phyloP scores from a whole-genome alignment of 768 basidiomycete genomes.

The Tricholoma saponaceum region DNA sequence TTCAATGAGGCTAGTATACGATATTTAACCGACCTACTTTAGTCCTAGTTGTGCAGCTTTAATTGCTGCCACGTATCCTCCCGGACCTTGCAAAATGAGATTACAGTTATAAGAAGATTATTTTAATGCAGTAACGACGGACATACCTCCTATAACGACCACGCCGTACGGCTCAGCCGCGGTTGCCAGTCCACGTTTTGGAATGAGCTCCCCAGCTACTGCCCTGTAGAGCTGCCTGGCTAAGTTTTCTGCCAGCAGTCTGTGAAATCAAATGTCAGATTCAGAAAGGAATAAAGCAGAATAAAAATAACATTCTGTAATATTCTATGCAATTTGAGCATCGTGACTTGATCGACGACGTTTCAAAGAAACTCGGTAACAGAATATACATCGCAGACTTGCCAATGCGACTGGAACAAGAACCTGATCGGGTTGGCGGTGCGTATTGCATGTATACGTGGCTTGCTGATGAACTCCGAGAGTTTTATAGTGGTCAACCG shows the following conservation, averaged over 20 bases:
- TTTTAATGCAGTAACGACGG: neutral
- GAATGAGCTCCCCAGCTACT: constrained; percentile 28
- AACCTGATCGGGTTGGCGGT: too few species aligned
- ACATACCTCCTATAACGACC: constrained; percentile 88
- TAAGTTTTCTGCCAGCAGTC: constrained; percentile 38
- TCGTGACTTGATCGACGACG: constrained; percentile 13
- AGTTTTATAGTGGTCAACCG: too few species aligned
- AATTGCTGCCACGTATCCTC: constrained; percentile 97
- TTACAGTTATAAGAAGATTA: neutral
- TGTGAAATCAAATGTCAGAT: neutral
- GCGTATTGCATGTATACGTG: too few species aligned
- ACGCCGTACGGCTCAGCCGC: constrained; percentile 84
- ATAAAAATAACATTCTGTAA: constrained; percentile 15
- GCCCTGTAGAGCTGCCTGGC: constrained; percentile 33
- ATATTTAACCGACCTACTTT: constrained; percentile 44
- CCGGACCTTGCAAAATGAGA: constrained; percentile 59
- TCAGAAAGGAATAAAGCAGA: neutral
- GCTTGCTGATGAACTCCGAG: too few species aligned
- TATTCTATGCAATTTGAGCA: constrained; percentile 23
- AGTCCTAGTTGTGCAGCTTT: constrained; percentile 97
- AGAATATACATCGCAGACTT: too few species aligned
- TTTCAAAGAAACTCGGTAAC: constrained; percentile 9
- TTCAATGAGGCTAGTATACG: constrained; percentile 1
- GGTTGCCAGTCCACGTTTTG: constrained; percentile 62
- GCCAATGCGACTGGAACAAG: too few species aligned